Conservation (phyloP, 768 basidiomycete species). For the Lactifluus subvellereus region DNA sequence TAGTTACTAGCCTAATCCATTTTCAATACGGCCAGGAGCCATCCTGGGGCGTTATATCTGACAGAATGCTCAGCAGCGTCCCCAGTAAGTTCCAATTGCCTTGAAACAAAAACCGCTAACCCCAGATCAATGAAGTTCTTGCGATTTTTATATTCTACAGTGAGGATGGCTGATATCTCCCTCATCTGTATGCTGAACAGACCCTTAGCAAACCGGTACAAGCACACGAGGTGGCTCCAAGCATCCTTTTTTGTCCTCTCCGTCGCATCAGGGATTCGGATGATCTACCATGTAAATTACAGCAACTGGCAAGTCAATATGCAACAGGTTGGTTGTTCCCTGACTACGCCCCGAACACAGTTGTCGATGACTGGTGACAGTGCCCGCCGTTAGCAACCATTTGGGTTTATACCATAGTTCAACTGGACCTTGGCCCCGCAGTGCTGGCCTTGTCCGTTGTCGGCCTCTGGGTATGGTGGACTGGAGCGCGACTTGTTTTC, state of each 20-base stretch:
- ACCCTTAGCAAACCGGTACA: constrained; percentile 58
- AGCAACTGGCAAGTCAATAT: constrained; percentile 70
- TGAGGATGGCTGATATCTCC: constrained; percentile 32
- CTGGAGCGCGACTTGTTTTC: constrained; percentile 38
- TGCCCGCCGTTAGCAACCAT: constrained; percentile 71
- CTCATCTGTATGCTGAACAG: constrained; percentile 2
- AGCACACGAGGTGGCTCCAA: constrained; percentile 49
- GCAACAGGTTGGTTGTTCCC: constrained; percentile 49
- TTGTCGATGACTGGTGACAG: constrained; percentile 34
- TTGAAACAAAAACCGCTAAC: not conserved
- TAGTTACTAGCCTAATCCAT: constrained; percentile 55
- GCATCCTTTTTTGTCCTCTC: constrained; percentile 53
- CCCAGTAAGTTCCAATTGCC: constrained; percentile 52
- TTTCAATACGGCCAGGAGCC: constrained; percentile 69
- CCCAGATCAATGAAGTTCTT: constrained; percentile 44
- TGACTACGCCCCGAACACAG: not conserved
- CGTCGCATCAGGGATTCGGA: constrained; percentile 49
- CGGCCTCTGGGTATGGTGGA: constrained; percentile 57
- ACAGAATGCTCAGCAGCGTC: constrained; percentile 56
- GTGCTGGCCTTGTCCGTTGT: constrained; percentile 49
- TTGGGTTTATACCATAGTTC: constrained; percentile 72
- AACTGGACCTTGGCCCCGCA: constrained; percentile 60
- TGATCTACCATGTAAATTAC: constrained; percentile 66
- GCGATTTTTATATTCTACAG: constrained; percentile 73
- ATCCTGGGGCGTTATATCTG: constrained; percentile 41